phyloP scores from a whole-genome alignment of 495 filamentous ascomycete species.

The Pseudomonodictys pantanalensis region DNA sequence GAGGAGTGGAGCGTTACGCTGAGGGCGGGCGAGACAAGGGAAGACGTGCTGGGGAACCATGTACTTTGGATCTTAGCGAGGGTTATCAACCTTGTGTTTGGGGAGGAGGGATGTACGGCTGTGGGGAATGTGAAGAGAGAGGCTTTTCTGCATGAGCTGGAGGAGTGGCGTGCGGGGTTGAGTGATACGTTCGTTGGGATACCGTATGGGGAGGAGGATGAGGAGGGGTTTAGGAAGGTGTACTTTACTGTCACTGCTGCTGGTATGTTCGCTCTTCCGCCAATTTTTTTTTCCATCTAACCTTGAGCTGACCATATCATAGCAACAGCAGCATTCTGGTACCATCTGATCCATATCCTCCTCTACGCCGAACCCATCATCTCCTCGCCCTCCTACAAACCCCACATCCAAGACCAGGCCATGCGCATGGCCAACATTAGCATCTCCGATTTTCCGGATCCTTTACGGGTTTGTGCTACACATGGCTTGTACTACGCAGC shows the following conservation, averaged over 20 bases:
- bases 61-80: constrained; percentile 22
- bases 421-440: constrained; percentile 18
- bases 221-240: constrained; percentile 23
- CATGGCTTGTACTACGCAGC: constrained; percentile 24
- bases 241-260: constrained; percentile 30
- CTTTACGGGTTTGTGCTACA: constrained; percentile 16
- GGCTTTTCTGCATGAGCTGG: constrained; percentile 11
- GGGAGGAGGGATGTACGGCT: constrained; percentile 1
- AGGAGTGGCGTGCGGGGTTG: constrained; percentile 17
- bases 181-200: constrained; percentile 23
- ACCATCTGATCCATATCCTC: constrained; percentile 20
- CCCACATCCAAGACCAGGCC: constrained; percentile 22
- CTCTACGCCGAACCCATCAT: constrained; percentile 24
- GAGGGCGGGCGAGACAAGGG: constrained; percentile 15
- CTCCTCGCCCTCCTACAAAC: neutral
- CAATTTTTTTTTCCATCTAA: neutral
- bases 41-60: constrained; percentile 31
- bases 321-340: constrained; percentile 29
- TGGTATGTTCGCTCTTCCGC: constrained; percentile 13
- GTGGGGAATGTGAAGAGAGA: neutral
- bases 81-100: constrained; percentile 19
- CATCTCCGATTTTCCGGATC: constrained; percentile 26
- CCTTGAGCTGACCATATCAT: neutral
- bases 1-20: constrained; percentile 27
- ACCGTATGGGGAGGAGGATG: constrained; percentile 21